Percentiles rank a stretch among this genome's conserved stretches.
phyloP scores from a whole-genome alignment of 192 early-diverging fungal genomes.

The Coemansia sp. region DNA sequence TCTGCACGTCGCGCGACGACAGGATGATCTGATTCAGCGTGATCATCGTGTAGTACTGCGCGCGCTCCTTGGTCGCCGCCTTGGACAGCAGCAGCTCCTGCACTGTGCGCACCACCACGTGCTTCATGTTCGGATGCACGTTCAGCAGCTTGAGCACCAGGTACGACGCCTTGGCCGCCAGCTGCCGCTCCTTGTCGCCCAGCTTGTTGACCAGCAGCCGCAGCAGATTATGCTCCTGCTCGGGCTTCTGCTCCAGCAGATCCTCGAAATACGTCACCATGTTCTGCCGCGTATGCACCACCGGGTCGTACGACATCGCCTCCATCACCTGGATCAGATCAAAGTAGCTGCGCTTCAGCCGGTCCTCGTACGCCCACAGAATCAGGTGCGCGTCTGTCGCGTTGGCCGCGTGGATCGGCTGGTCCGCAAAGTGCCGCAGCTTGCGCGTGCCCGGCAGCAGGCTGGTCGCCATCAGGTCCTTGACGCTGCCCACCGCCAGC shows the following conservation, averaged over 20 bases:
- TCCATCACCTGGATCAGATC: constrained; percentile 89
- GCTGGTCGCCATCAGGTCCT: constrained; percentile 80
- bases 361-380: constrained; percentile 93
- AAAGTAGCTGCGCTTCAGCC: constrained; percentile 87
- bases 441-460: constrained; percentile 83
- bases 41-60: constrained; percentile 89
- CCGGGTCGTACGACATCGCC: constrained; percentile 79
- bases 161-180: constrained; percentile 80
- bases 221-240: constrained; percentile 95
- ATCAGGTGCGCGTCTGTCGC: constrained; percentile 75
- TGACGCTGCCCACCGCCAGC: constrained; percentile 81
- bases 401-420: constrained; percentile 61
- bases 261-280: constrained; percentile 74
- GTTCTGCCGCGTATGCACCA: constrained; percentile 80
- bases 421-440: constrained; percentile 91
- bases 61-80: constrained; percentile 67
- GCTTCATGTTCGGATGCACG: constrained; percentile 81
- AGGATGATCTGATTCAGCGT: constrained; percentile 92
- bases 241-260: constrained; percentile 82
- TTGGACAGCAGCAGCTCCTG: constrained; percentile 81
- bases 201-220: constrained; percentile 92
- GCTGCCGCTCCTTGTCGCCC: constrained; percentile 85
- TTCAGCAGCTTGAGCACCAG: constrained; percentile 74
- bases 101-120: constrained; percentile 81
- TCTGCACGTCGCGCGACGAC: constrained; percentile 64